Evolutionary conservation across 2,329 filamentous ascomycete species (phyloP).

Genomic region (Hypoxylon sp.): DNA sequence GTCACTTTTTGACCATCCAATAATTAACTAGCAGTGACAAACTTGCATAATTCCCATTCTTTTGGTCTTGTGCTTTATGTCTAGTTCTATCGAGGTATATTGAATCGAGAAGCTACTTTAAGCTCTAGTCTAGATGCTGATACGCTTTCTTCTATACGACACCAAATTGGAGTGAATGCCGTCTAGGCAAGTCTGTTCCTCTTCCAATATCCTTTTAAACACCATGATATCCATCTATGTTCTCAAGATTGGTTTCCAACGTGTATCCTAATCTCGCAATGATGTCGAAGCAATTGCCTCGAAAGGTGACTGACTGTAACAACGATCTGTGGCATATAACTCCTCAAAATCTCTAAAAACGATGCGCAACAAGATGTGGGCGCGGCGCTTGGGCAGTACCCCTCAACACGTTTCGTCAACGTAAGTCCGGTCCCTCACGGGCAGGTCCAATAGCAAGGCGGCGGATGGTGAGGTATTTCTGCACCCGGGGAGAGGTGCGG

Average conservation of each 20-base stretch:
- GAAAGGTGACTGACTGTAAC: background rate
- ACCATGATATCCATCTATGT: constrained; percentile 6
- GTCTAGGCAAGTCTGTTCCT: constrained; percentile 7
- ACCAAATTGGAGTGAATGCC: background rate
- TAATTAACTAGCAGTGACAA: background rate
- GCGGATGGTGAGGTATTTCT: constrained; percentile 24
- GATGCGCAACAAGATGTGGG: constrained; percentile 14
- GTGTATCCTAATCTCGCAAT: constrained; percentile 1
- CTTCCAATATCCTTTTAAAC: constrained; percentile 10
- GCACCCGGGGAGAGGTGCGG: constrained; percentile 9
- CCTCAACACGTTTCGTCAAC: constrained; percentile 14
- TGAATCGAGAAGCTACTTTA: background rate
- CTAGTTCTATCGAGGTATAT: background rate
- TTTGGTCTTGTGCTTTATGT: background rate
- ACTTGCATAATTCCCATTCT: background rate
- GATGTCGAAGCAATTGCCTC: constrained; percentile 2
- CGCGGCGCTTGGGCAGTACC: constrained; percentile 20
- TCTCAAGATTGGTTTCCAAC: constrained; percentile 5
- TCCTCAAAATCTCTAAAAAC: constrained; percentile 10
- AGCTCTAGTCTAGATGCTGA: background rate
- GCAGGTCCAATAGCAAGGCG: constrained; percentile 18
- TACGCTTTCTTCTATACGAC: background rate
- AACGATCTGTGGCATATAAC: constrained; percentile 13
- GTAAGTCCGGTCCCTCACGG: background rate
- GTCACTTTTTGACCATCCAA: background rate